Evolutionary conservation across 257 asterid species (phyloP), one percentile per base, ranked within the genome.

Genomic region (Marsdenia floribunda): DNA sequence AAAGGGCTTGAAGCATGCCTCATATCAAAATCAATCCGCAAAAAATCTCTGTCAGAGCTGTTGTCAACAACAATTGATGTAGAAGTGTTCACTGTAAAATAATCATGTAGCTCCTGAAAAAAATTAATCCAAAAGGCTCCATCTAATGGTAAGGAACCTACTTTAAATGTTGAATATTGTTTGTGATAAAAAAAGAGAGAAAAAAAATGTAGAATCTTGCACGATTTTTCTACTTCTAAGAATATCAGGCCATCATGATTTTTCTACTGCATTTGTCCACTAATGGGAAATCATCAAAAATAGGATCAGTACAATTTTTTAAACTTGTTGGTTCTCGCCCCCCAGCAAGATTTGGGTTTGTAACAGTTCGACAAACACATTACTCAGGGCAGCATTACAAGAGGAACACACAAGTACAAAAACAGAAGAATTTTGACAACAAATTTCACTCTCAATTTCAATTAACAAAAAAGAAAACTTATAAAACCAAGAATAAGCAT

Each of bases 1-100:
- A 13, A 68, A 72, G 22, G 78, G 26, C 16, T 35, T 29, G 60
- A 78, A 78, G 71, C 58, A 37, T 88, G 87, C 99, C 99, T 95
- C 50, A 95, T 85, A 86, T 92, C 88, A 81, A 95, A 95, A 83
- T 90, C 96, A 78, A 92, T 90, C 68, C 91, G 90, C 80, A 93
- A 80, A 73, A 92, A 87, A 77, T 92, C 96, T 73, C 89, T 96
- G 84, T 92, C 96, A 78, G 97, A 80, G 84, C 99, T 92, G 82
- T 90, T 84, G 85, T 92, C 99, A 80, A 95, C 90, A 3, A 95
- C 75, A 44, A 92, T 76, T n/a, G 96, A 75, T 75, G 98, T 90
- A 18, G 96, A 78, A 75, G 97, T 88, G 87, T 83, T 89, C 83
- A 86, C 85, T 33, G 82, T 78, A 85, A 95, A 59, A 87, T 88